These are phyloP conservation scores for Fraxinus angustifolia DNA, from an alignment of 305 asterid species.

Conservation along the genomic window DNA sequence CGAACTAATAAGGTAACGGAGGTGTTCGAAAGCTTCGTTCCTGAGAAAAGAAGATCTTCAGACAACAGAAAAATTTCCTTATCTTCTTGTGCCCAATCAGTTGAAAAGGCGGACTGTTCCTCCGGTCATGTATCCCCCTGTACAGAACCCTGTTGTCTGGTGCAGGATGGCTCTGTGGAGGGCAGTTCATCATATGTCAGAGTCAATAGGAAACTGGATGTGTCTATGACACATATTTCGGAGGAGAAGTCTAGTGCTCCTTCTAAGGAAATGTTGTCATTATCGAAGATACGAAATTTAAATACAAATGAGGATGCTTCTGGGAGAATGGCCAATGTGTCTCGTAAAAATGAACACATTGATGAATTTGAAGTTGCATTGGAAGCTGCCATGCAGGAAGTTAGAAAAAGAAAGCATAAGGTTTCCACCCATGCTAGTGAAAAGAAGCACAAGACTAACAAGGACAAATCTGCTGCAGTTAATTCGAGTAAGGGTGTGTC, in stretches of 20 bases:
- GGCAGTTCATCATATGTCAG: too few relatives aligned
- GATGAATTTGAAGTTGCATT: conserved; percentile 30
- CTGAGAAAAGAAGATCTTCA: conserved; percentile 48
- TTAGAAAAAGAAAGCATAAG: not conserved
- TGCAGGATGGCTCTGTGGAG: too few relatives aligned
- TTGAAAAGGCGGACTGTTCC: conserved; percentile 37
- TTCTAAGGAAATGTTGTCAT: conserved; percentile 35
- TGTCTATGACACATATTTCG: conserved; percentile 23
- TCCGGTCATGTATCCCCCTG: conserved; percentile 34
- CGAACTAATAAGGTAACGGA: conserved; percentile 41
- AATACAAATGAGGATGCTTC: conserved; percentile 35
- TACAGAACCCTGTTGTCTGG: conserved; percentile 29
- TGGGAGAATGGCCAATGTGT: conserved; percentile 33
- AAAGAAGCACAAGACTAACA: not conserved
- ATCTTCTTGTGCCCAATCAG: conserved; percentile 33
- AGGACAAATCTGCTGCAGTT: not conserved
- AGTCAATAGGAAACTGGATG: not conserved
- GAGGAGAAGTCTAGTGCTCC: conserved; percentile 39
- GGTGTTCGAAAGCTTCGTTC: conserved; percentile 39
- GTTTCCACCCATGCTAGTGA: not conserved
- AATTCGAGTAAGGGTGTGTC: not conserved
- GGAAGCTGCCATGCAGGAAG: not conserved
- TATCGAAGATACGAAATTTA: conserved; percentile 37
- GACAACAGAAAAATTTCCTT: conserved; percentile 46
- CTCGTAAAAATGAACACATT: conserved; percentile 35